phyloP scores from a whole-genome alignment of 176 grass and related monocot species.

The Ensete glaucum region DNA sequence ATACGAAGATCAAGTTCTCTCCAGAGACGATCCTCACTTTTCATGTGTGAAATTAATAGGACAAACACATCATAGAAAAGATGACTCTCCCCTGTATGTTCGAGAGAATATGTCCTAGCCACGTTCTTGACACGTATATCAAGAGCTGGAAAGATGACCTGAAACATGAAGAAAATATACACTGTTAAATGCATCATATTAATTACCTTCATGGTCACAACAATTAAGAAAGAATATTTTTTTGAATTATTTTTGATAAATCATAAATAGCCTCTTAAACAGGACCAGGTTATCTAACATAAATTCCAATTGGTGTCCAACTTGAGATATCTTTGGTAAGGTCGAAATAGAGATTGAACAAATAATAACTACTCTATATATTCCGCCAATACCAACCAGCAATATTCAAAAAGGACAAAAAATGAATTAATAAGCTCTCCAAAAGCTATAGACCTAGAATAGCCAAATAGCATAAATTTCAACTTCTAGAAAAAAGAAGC shows the following conservation, averaged over 20 bases:
- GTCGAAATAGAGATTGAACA: neutral
- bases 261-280: neutral
- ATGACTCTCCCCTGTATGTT: slow-evolving; percentile 72
- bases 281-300: neutral
- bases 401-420: neutral
- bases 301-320: neutral
- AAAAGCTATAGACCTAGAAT: neutral
- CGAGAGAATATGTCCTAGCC: slow-evolving; percentile 72
- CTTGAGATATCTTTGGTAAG: neutral
- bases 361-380: neutral
- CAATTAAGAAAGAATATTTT: neutral
- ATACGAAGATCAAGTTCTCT: slow-evolving; percentile 68
- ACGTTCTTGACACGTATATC: slow-evolving; percentile 90
- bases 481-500: neutral
- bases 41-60: slow-evolving; percentile 44
- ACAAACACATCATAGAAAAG: slow-evolving; percentile 53
- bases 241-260: neutral
- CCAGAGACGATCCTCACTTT: slow-evolving; percentile 26
- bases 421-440: neutral
- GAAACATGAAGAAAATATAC: slow-evolving; percentile 23
- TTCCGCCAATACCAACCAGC: neutral
- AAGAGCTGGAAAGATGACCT: slow-evolving; percentile 92
- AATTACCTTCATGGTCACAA: neutral
- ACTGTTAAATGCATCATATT: neutral
- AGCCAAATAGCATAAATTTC: neutral